Conservation (phyloP, 2,329 filamentous ascomycete genomes). For the Diaporthe destruens region DNA sequence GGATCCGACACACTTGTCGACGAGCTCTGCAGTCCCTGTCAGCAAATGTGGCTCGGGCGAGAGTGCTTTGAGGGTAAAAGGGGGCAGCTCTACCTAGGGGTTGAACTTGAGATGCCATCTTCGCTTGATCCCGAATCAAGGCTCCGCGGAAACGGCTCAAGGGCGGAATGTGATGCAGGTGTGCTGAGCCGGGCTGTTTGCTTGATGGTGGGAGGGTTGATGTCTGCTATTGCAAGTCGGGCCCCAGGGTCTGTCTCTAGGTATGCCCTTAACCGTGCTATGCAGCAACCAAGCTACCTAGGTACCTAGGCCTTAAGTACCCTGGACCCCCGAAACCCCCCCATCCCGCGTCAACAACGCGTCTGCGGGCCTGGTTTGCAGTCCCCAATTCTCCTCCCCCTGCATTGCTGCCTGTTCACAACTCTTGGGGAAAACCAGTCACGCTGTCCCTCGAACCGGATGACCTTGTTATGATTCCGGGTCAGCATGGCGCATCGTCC, state of each 20-base stretch:
- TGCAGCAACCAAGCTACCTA: neutral
- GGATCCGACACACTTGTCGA: conserved; percentile 98
- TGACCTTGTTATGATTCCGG: conserved; percentile 37
- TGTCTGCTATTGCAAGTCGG: conserved; percentile 37
- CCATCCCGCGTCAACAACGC: conserved; percentile 35
- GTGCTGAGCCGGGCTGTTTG: conserved; percentile 3
- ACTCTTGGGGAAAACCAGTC: neutral
- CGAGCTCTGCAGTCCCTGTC: conserved; percentile 76
- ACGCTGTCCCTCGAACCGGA: conserved; percentile 20
- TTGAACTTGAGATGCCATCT: conserved; percentile 80
- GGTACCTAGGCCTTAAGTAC: neutral
- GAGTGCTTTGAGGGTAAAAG: neutral
- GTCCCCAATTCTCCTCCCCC: conserved; percentile 27
- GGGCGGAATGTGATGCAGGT: conserved; percentile 15
- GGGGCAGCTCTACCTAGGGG: conserved; percentile 69
- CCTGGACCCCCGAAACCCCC: neutral
- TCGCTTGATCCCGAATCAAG: conserved; percentile 9
- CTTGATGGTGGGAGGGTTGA: conserved; percentile 1
- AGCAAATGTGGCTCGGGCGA: conserved; percentile 2
- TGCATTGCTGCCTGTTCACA: conserved; percentile 37
- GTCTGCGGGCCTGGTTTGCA: conserved; percentile 16
- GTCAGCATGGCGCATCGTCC: conserved; percentile 41
- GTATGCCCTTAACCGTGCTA: conserved; percentile 37
- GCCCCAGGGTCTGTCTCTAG: neutral
- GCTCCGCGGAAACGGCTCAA: neutral